These are phyloP conservation scores for Hypholoma fasciculare DNA, from an alignment of 768 basidiomycete species.

Conservation along the genomic window DNA sequence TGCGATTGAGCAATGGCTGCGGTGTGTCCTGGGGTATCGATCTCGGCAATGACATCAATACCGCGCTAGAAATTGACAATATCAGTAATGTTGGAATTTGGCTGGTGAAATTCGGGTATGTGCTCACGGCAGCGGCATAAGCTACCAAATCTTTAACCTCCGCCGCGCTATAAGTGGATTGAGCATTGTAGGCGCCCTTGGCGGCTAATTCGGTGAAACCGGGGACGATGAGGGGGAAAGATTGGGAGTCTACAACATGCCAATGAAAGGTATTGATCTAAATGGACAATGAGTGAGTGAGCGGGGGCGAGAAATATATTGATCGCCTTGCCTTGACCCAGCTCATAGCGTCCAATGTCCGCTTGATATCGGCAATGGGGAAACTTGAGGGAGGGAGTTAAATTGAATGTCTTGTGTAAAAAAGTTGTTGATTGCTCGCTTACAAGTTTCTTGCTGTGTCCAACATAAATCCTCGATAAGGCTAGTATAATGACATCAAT, in stretches of 20 bases:
- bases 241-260: conserved; percentile 84
- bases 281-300: neutral
- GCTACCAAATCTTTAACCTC: conserved; percentile 62
- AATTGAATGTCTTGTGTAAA: neutral
- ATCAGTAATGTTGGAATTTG: neutral
- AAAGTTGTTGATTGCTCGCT: conserved; percentile 14
- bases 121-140: conserved; percentile 71
- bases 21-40: conserved; percentile 88
- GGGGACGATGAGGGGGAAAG: conserved; percentile 70
- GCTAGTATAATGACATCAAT: conserved; percentile 32
- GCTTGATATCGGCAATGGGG: conserved; percentile 61
- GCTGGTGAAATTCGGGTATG: neutral
- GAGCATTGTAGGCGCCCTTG: conserved; percentile 67
- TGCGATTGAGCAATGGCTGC: conserved; percentile 61
- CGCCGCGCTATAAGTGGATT: conserved; percentile 48
- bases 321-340: conserved; percentile 56
- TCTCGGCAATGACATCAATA: conserved; percentile 73
- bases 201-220: conserved; percentile 58
- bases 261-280: conserved; percentile 81
- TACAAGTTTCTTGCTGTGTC: conserved; percentile 81
- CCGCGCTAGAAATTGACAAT: conserved; percentile 48
- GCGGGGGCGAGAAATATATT: neutral
- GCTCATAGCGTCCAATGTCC: conserved; percentile 77
- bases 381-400: conserved; percentile 38
- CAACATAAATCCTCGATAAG: conserved; percentile 76